These are phyloP conservation scores for Arthrocladium fulminans DNA, from an alignment of 2,329 filamentous ascomycete genomes.

Conservation along the genomic window DNA sequence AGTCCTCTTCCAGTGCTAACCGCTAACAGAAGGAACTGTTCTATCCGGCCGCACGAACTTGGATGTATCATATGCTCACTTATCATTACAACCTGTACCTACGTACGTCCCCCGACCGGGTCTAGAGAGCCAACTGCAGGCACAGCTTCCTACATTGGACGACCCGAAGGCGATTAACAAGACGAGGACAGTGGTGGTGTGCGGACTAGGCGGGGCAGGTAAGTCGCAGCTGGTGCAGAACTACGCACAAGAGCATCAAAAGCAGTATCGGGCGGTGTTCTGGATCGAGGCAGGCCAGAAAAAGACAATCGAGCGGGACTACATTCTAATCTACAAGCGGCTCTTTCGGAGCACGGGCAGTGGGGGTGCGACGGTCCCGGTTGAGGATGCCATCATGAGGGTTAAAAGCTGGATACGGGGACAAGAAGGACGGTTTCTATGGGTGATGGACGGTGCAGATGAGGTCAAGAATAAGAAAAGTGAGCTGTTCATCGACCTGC, in stretches of 20 bases:
- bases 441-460: conserved; percentile 42
- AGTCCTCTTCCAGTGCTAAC: no score
- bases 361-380: conserved; percentile 8
- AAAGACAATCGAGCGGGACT: conserved; percentile 22
- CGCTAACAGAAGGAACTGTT: no score
- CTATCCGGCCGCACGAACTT: no score
- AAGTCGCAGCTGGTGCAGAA: conserved; percentile 37
- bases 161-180: no score
- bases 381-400: conserved; percentile 15
- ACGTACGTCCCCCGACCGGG: no score
- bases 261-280: conserved; percentile 33
- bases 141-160: no score
- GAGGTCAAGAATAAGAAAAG: not conserved
- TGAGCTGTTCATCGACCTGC: conserved; percentile 4
- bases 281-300: conserved; percentile 34
- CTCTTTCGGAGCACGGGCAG: conserved; percentile 10
- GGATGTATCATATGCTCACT: no score
- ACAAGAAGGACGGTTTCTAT: conserved; percentile 35
- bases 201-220: conserved; percentile 38
- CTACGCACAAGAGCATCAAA: conserved; percentile 29
- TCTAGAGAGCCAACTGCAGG: no score
- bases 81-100: no score
- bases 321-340: conserved; percentile 15
- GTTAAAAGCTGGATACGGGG: conserved; percentile 10
- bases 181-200: conserved; percentile 26